Conservation (phyloP, 306 rosid genomes). For the Luffa acutangula region DNA sequence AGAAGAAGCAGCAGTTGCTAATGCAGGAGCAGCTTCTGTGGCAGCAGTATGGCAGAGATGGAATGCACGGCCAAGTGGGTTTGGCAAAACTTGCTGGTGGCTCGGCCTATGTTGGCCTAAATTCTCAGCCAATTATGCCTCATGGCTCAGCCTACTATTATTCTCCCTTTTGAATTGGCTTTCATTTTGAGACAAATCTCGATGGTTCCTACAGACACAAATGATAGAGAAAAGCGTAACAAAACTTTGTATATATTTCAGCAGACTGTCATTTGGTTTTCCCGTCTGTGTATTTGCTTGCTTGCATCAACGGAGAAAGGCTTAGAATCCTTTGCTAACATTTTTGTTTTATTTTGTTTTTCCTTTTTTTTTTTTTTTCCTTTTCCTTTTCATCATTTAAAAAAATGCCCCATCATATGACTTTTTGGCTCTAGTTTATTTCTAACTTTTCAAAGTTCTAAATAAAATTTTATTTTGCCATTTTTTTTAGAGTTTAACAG, state of each 20-base stretch:
- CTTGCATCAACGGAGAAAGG: background rate
- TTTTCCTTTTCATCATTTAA: too few species aligned
- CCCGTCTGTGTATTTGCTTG: background rate
- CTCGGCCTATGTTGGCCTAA: conserved; percentile 27
- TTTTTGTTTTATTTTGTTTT: too few species aligned
- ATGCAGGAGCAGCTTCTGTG: conserved; percentile 64
- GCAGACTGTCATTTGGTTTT: background rate
- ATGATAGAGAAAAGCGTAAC: background rate
- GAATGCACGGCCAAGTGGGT: conserved; percentile 72
- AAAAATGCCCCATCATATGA: too few species aligned
- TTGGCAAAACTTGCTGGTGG: conserved; percentile 40
- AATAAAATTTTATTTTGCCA: too few species aligned
- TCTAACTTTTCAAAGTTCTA: too few species aligned
- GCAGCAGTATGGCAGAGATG: conserved; percentile 70
- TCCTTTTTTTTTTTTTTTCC: background rate
- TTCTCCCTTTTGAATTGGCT: conserved; percentile 22
- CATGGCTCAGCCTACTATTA: conserved; percentile 59
- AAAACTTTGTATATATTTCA: background rate
- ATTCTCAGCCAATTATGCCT: conserved; percentile 40
- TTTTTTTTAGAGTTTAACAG: too few species aligned
- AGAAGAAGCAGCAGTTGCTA: conserved; percentile 68
- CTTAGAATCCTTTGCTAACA: background rate
- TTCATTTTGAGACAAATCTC: background rate
- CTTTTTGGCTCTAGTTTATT: too few species aligned
- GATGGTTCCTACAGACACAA: background rate